Evolutionary conservation across 768 basidiomycete genomes (phyloP).

Genomic region (Termitomyces sp.): DNA sequence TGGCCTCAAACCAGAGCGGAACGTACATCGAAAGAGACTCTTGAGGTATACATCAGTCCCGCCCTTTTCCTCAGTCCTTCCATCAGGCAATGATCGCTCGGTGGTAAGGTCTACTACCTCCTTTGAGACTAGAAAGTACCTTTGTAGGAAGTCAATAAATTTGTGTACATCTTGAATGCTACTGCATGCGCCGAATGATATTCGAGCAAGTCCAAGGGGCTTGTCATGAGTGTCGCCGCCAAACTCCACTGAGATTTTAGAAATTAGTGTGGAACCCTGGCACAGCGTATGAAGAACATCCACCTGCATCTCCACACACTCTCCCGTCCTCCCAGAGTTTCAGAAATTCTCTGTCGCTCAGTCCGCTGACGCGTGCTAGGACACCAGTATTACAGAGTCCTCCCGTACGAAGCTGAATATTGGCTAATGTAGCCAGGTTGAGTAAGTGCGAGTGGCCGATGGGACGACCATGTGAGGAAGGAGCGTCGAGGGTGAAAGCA

Average conservation of each 20-base stretch:
- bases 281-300: background rate
- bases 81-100: background rate
- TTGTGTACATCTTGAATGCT: slow-evolving; percentile 6
- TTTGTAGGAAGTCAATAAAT: slow-evolving; percentile 5
- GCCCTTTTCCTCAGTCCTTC: background rate
- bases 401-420: slow-evolving; percentile 12
- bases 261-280: background rate
- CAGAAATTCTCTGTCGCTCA: slow-evolving; percentile 7
- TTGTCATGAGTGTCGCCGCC: slow-evolving; percentile 8
- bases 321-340: slow-evolving; percentile 10
- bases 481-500: slow-evolving; percentile 10
- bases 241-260: slow-evolving; percentile 7
- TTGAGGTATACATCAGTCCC: background rate
- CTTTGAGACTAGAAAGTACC: slow-evolving; percentile 9
- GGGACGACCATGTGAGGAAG: background rate
- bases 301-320: slow-evolving; percentile 12
- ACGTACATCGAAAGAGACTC: slow-evolving; percentile 12
- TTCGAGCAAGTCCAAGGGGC: slow-evolving; percentile 8
- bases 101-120: background rate
- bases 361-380: slow-evolving; percentile 7
- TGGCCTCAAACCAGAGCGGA: background rate
- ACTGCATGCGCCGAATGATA: slow-evolving; percentile 13
- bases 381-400: slow-evolving; percentile 12
- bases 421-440: slow-evolving; percentile 10
- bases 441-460: slow-evolving; percentile 9